Percentiles rank a stretch among this genome's conserved stretches.
phyloP scores from a whole-genome alignment of 2,329 filamentous ascomycete species.

The Penicillium sp. region DNA sequence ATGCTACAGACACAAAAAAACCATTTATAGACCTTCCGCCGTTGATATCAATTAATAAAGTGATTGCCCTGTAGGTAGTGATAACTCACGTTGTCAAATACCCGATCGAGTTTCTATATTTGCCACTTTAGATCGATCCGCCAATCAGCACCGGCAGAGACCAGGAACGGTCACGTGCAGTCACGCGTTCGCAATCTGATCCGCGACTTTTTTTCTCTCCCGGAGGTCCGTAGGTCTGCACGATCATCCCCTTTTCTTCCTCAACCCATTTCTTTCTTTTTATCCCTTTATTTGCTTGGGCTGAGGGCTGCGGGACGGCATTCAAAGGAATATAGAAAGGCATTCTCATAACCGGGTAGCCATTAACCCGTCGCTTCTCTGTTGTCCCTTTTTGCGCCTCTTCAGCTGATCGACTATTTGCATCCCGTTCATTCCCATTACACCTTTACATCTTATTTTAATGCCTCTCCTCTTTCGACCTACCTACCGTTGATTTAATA shows the following conservation, averaged over 20 bases:
- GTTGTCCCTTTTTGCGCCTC: conserved; percentile 5
- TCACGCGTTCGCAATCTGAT: conserved; percentile 16
- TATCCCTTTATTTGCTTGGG: conserved; percentile 15
- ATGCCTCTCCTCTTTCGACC: conserved; percentile 7
- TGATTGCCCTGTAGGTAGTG: background rate
- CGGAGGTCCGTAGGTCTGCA: conserved; percentile 13
- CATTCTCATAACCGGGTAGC: background rate
- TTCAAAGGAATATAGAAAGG: conserved; percentile 6
- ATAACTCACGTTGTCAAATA: background rate
- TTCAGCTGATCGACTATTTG: conserved; percentile 4
- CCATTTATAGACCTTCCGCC: background rate
- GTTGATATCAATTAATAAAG: background rate
- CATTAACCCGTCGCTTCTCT: background rate
- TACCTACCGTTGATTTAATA: conserved; percentile 14
- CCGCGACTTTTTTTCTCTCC: conserved; percentile 20
- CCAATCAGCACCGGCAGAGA: conserved; percentile 7
- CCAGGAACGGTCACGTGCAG: conserved; percentile 15
- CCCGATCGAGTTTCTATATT: background rate
- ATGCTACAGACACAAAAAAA: background rate
- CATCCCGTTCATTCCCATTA: conserved; percentile 19
- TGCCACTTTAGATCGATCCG: background rate
- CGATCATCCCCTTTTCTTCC: conserved; percentile 17
- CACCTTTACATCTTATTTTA: conserved; percentile 13
- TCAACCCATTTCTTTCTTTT: conserved; percentile 18
- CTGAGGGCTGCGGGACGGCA: conserved; percentile 31